A percentile compares a stretch with the other conserved stretches of the same genome.
Evolutionary conservation across 768 basidiomycete genomes (phyloP).

Genomic region (Lactifluus subvellereus): DNA sequence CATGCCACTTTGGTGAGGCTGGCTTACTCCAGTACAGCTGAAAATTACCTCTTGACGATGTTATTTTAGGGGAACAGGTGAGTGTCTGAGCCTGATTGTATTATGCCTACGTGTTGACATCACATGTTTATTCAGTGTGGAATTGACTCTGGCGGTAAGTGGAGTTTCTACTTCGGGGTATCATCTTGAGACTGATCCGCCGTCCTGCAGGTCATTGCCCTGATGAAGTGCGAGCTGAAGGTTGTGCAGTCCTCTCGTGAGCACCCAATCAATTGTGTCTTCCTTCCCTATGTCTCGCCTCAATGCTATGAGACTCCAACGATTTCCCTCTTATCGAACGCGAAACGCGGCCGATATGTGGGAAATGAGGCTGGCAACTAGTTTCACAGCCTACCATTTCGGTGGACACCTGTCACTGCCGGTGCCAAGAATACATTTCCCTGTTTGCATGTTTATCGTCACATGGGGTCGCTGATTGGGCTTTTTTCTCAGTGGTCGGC

Average conservation of each 20-base stretch:
- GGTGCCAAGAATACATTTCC: not conserved
- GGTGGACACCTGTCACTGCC: not conserved
- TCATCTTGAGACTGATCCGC: slow-evolving; percentile 13
- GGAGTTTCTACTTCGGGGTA: not conserved
- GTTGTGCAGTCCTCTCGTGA: slow-evolving; percentile 43
- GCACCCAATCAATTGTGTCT: slow-evolving; percentile 11
- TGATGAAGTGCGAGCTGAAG: slow-evolving; percentile 39
- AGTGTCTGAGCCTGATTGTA: slow-evolving; percentile 2
- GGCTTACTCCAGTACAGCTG: not conserved
- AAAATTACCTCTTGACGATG: not conserved
- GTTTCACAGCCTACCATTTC: not conserved
- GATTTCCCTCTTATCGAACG: not conserved
- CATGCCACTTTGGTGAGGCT: slow-evolving; percentile 71
- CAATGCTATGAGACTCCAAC: not conserved
- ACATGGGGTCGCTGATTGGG: not conserved
- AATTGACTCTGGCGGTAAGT: slow-evolving; percentile 40
- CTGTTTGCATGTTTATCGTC: not conserved
- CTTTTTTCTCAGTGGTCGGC: slow-evolving; percentile 35
- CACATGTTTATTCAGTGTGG: slow-evolving; percentile 30
- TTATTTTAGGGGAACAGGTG: slow-evolving; percentile 29
- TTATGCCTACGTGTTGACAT: not conserved
- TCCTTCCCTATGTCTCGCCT: not conserved
- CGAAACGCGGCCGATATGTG: not conserved
- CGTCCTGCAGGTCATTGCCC: slow-evolving; percentile 39
- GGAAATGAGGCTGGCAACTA: not conserved